These are phyloP conservation scores for Camelina hispida DNA, from an alignment of 345 rosid genomes.

Conservation along the genomic window DNA sequence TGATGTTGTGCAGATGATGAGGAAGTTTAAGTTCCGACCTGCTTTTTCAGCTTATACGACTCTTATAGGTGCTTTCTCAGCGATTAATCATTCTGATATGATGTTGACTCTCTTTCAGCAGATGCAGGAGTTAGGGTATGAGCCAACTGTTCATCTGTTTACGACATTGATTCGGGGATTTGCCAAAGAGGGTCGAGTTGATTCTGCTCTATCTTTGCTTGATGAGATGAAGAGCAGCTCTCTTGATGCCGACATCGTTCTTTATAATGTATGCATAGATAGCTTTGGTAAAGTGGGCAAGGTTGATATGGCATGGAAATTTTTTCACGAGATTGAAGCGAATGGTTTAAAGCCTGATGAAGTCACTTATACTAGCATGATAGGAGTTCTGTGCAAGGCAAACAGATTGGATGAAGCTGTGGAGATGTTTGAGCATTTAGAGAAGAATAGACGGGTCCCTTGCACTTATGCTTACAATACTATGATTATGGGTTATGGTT, in stretches of 20 bases:
- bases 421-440: conserved; percentile 84
- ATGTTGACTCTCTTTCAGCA: conserved; percentile 85
- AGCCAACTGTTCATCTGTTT: conserved; percentile 75
- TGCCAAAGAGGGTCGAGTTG: conserved; percentile 83
- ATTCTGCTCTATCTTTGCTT: conserved; percentile 80
- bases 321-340: conserved; percentile 87
- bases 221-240: conserved; percentile 91
- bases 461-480: conserved; percentile 94
- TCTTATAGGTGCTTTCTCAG: conserved; percentile 86
- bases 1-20: conserved; percentile 76
- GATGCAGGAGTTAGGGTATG: conserved; percentile 98
- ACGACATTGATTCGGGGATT: conserved; percentile 84
- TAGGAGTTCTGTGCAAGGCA: conserved; percentile 84
- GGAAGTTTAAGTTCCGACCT: conserved; percentile 89
- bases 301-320: conserved; percentile 96
- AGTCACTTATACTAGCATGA: conserved; percentile 92
- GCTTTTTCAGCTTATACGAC: conserved; percentile 91
- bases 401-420: conserved; percentile 81
- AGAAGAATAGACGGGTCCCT: conserved; percentile 65
- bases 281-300: conserved; percentile 92
- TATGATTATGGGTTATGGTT: conserved; percentile 96
- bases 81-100: conserved; percentile 57
- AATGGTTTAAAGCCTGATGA: conserved; percentile 81
- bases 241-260: conserved; percentile 77
- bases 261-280: conserved; percentile 95